Percentiles rank a stretch among this genome's conserved stretches.
Evolutionary conservation across 495 filamentous ascomycete genomes (phyloP).

Genomic region (Talaromyces wortmannii): DNA sequence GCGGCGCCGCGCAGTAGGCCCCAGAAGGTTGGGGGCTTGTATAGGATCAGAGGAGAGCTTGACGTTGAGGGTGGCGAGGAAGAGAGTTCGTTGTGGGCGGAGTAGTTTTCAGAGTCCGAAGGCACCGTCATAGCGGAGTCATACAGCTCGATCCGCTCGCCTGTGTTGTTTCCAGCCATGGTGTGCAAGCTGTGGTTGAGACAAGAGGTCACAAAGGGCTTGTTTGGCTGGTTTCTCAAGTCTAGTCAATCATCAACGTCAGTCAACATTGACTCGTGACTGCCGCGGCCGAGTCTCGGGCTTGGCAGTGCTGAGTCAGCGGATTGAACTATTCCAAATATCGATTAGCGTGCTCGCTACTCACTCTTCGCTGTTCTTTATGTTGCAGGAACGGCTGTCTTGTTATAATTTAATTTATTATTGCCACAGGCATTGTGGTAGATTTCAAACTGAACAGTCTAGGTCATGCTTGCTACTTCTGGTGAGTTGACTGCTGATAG

Average conservation of each 20-base stretch:
- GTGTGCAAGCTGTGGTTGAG: slow-evolving; percentile 2
- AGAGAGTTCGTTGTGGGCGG: slow-evolving; percentile 56
- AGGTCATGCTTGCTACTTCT: too few species aligned
- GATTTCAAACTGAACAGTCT: too few species aligned
- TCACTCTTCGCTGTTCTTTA: too few species aligned
- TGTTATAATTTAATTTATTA: too few species aligned
- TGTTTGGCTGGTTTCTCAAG: too few species aligned
- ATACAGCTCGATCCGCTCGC: slow-evolving; percentile 54
- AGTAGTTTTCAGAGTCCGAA: slow-evolving; percentile 88
- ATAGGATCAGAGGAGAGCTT: slow-evolving; percentile 75
- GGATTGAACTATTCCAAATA: neutral
- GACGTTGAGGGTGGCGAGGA: slow-evolving; percentile 57
- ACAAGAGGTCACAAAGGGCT: neutral
- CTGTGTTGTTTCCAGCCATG: slow-evolving; percentile 41
- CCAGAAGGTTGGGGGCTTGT: slow-evolving; percentile 82
- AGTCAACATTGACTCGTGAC: neutral
- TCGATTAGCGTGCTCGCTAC: too few species aligned
- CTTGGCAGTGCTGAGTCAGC: neutral
- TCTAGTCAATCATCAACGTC: too few species aligned
- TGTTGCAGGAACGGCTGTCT: too few species aligned
- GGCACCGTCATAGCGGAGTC: slow-evolving; percentile 79
- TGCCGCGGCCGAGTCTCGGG: neutral
- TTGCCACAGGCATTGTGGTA: too few species aligned
- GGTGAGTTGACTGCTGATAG: too few species aligned
- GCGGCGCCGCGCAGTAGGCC: slow-evolving; percentile 78